Base-by-base conservation (phyloP, 257 asterid species). In the Gentiana straminea region DNA sequence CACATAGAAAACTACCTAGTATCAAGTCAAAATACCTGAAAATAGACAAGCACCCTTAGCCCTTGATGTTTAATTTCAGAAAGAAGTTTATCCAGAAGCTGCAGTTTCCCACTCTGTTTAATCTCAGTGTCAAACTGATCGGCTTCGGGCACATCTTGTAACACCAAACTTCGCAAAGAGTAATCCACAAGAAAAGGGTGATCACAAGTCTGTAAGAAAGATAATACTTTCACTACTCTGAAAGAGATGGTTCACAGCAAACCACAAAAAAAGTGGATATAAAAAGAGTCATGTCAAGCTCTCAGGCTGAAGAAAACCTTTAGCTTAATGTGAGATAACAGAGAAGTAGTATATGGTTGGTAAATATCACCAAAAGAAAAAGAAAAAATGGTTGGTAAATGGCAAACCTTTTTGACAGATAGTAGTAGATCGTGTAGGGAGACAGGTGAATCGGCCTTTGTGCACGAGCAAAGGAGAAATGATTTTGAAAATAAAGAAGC, bases 181-280 rank as follows among this genome's bases (percentile, higher is more conserved):
- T 59, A 38, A 57, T 82, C 81, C 70, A 70, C 78, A 15, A 84
- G 84, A 54, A 75, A 73, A 51, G 94, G 94, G 66, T 82, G 88
- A 72, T 84, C 94, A 49, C 94, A 80, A 61, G 82, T 79, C 92
- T 84, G 81, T 48, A 37, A 64, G 50, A 49, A 69, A 51, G 9
- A 5, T 41, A 41, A 41, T 41, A 41, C 2, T 41, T 41, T 41
- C 41, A 45, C 39, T 54, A 7, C 56, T 64, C 54, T 62, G 53
- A 37, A 71, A 56, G 49, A 43, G 61, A 35, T 37, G 46, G 45
- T 64, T 49, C 49, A 43, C 44, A 53, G 32, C 56, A 36, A 13
- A 58, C 32, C 32, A 71, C 48, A 61, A 47, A 58, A 32, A 41
- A 33, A 54, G 10, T n/a, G 46, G 55, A 51, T 48, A 32, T 39